These are phyloP conservation scores for Cladosporium sp. DNA, from an alignment of 2,329 filamentous ascomycete genomes.

Conservation along the genomic window DNA sequence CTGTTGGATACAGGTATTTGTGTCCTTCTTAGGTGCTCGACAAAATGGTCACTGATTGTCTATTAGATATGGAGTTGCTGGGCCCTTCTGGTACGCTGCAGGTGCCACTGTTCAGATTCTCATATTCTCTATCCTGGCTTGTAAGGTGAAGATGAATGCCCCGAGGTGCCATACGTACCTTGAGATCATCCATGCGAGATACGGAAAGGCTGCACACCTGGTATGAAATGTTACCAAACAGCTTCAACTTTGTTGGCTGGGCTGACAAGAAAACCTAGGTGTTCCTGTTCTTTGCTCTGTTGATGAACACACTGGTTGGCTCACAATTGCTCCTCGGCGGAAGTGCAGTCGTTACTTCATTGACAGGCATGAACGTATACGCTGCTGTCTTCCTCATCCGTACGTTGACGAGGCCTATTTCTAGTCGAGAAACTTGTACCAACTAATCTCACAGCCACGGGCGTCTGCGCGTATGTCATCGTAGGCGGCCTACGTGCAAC, in stretches of 20 bases:
- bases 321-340: constrained; percentile 43
- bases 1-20: constrained; percentile 27
- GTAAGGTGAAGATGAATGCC: constrained; percentile 34
- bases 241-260: too few relatives aligned
- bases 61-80: constrained; percentile 24
- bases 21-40: neutral
- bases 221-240: neutral
- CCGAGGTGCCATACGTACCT: constrained; percentile 34
- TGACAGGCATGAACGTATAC: constrained; percentile 44
- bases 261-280: neutral
- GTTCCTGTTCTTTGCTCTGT: constrained; percentile 26
- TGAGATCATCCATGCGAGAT: constrained; percentile 36
- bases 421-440: neutral
- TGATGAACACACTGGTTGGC: constrained; percentile 41
- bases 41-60: neutral
- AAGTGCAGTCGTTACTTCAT: constrained; percentile 39
- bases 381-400: constrained; percentile 41
- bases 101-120: constrained; percentile 40
- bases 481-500: constrained; percentile 39
- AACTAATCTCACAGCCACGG: constrained; percentile 20
- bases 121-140: constrained; percentile 38
- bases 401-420: neutral
- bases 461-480: constrained; percentile 35
- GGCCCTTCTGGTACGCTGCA: constrained; percentile 36
- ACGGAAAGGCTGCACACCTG: constrained; percentile 19